Conservation (phyloP, 371 early-diverging fungal species). For the Thermomucor indicae-seudaticae region DNA sequence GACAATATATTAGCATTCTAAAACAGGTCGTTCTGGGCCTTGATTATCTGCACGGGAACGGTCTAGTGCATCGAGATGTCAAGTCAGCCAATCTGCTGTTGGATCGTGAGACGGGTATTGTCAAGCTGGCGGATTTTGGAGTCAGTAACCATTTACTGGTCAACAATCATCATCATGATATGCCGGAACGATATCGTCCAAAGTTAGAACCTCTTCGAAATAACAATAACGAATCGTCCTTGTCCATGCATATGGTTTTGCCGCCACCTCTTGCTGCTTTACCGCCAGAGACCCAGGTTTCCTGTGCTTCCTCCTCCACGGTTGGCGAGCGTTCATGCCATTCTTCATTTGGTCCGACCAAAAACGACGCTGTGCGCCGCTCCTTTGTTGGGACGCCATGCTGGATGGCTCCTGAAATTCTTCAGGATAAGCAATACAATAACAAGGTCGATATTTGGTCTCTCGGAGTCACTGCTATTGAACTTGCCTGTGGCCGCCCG, state of each 20-base stretch:
- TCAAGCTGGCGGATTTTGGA: conserved; percentile 48
- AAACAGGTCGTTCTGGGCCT: conserved; percentile 86
- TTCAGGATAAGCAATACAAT: conserved; percentile 71
- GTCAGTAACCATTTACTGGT: conserved; percentile 30
- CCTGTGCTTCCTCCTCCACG: background rate
- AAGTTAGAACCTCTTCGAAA: too few species aligned
- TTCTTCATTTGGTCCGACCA: conserved; percentile 1
- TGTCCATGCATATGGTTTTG: conserved; percentile 4
- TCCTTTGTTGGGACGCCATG: conserved; percentile 81
- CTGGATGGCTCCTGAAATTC: conserved; percentile 91
- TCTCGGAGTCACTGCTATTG: conserved; percentile 93
- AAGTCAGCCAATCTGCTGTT: conserved; percentile 92
- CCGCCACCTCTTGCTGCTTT: conserved; percentile 68
- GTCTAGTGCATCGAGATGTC: conserved; percentile 95
- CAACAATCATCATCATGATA: too few species aligned
- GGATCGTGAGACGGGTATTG: conserved; percentile 57
- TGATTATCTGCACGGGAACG: conserved; percentile 86
- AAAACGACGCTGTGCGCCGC: conserved; percentile 26
- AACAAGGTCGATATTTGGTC: conserved; percentile 86
- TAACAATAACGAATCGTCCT: too few species aligned
- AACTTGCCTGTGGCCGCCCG: conserved; percentile 91
- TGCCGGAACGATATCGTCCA: too few species aligned
- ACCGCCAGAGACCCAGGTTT: too few species aligned
- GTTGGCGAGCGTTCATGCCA: background rate
- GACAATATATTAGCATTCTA: conserved; percentile 70